Evolutionary conservation across 768 basidiomycete species (phyloP), one percentile per base, ranked within the genome.

Genomic region (Tylopilus rubrobrunneus): DNA sequence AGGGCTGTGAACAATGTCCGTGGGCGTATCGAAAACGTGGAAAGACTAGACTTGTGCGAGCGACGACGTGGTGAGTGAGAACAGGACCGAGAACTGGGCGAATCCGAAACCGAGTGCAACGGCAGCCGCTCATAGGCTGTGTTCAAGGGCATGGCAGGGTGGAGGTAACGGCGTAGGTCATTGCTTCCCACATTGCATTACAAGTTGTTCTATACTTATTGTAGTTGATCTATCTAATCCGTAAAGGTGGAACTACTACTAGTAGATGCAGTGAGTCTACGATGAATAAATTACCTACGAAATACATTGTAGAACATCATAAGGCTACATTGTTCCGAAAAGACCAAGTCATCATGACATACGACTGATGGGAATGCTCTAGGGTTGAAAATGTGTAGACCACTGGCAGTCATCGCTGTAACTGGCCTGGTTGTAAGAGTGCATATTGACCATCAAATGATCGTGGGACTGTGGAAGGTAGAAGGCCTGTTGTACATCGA

Each of bases 81-180:
- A 56, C 61, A 60, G 39, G 60, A 60, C 48, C 59, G 62, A 46
- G 58, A 57, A 43, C 62, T 64, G 14, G 66, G 40, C 61, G 64
- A 55, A 64, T 72, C 52, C 67, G 63, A 70, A 56, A 65, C 62
- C 23, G 73, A 73, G 66, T 79, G 79, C 72, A 80, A 73, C 31
- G 81, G 80, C 12, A 80, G 71, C 47, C 78, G 75, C 59, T 78
- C 78, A 67, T 80, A 76, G 48, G 70, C 71, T 53, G 62, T 65
- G 55, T 72, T 69, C 34, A 34, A 34, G 37, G 73, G 71, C 78
- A 76, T 69, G 57, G n/a, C 52, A 27, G 34, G 3, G 10, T 1
- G 4, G 19, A 44, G n/a, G 50, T 17, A 48, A 33, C 47, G 37
- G 29, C 45, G 23, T 23, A 19, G 27, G 25, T 14, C 23, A 29